phyloP scores from a whole-genome alignment of 176 grass and related monocot species.

The Triticum turgidum region DNA sequence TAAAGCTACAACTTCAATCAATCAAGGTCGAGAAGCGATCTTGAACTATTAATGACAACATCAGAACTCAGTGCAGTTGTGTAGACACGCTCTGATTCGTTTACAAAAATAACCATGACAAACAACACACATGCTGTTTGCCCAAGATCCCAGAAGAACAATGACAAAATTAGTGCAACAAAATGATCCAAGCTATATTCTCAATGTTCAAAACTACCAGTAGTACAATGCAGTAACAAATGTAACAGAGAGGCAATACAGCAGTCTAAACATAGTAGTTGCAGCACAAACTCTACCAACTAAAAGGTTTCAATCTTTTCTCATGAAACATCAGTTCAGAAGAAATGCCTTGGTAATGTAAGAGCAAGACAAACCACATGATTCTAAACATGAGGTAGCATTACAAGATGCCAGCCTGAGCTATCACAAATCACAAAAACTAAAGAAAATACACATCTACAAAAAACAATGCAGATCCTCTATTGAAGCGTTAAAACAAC shows the following conservation, averaged over 20 bases:
- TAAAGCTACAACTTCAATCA: neutral
- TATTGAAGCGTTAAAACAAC: neutral
- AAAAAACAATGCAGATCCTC: neutral
- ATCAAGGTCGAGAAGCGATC: neutral
- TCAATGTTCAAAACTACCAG: too few relatives aligned
- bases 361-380: neutral
- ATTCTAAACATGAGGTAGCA: neutral
- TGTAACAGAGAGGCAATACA: neutral
- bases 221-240: too few relatives aligned
- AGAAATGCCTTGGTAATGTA: neutral
- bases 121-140: too few relatives aligned
- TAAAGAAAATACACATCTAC: too few relatives aligned
- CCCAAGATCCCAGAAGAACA: too few relatives aligned
- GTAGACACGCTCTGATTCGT: neutral
- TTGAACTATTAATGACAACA: neutral
- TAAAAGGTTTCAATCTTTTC: neutral
- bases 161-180: too few relatives aligned
- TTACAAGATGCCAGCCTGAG: neutral
- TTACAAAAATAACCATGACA: neutral
- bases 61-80: neutral
- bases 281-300: slow-evolving; percentile 3
- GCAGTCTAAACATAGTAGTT: neutral
- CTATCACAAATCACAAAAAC: slow-evolving; percentile 14
- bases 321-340: neutral
- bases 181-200: too few relatives aligned